Evolutionary conservation across 1,284 basidiomycete genomes (phyloP), one percentile per base, ranked within the genome.

Genomic region (Marasmius tenuissimus): DNA sequence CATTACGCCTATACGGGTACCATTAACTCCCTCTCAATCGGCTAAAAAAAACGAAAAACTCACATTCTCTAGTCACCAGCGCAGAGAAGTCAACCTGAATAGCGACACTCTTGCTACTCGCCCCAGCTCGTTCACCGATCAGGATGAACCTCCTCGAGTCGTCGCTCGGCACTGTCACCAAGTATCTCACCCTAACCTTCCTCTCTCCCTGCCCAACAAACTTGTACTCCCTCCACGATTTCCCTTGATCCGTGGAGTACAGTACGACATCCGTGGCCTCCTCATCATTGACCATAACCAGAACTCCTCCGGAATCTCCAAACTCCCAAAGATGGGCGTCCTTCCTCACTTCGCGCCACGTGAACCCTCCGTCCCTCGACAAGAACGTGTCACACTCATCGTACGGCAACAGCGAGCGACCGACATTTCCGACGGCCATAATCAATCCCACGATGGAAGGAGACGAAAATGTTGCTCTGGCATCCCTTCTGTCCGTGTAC

Each of bases 251-350:
- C 5, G 89, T 91, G 53, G 92, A 93, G 78, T 91, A 98, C 64
- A 96, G 75, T 42, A 98, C 85, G 66, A 92, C 89, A 71, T 98
- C 93, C 1, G 94, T 97, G 0, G 95, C 85, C 62, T 91, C 91
- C 73, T 98, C 96, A 74, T 99, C 97, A 73, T 98, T 97, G 59
- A 88, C 95, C 76, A 99, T 90, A 65, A 99, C 80, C 40, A 99
- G 82, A 63, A 99, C 84, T 0, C 95, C 95, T 8, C 97, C 97
- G 1, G 94, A 97, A 76, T 99, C 97, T 40, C 97, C 97, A 70
- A 96, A 98, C 72, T 97, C 96, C 95, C 96, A 99, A 58, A 97
- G 83, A 72, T 98, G 93, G 0, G 97, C 96, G 69, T 97, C 96
- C 74, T 99, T 99, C 79, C 96, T 94, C 2, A 99, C 92, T 77